These are phyloP conservation scores for Byssochlamys sp. DNA, from an alignment of 2,329 filamentous ascomycete species.

Conservation along the genomic window DNA sequence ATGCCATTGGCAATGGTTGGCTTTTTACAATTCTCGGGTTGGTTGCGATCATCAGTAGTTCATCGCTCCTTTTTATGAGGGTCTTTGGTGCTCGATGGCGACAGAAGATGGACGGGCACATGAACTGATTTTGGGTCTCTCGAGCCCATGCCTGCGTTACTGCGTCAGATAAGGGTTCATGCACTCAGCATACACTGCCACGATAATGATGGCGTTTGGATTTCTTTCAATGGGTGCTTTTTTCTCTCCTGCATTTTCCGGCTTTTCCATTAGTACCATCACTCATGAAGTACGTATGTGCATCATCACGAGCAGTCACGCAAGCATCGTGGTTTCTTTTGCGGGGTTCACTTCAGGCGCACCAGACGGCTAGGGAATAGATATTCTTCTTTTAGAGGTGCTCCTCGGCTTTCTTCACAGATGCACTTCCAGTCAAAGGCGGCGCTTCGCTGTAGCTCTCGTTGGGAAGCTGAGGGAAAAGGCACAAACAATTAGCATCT, in stretches of 20 bases:
- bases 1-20: constrained; percentile 65
- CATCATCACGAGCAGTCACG: not conserved
- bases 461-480: not conserved
- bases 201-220: not conserved
- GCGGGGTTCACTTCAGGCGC: not conserved
- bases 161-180: constrained; percentile 12
- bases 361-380: not conserved
- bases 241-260: not conserved
- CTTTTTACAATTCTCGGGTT: constrained; percentile 56
- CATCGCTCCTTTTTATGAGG: constrained; percentile 52
- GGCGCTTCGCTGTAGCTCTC: not conserved
- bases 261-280: not conserved
- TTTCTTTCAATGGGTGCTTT: not conserved
- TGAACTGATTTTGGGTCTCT: constrained; percentile 6
- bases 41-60: constrained; percentile 49
- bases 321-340: not conserved
- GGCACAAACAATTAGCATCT: not conserved
- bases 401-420: not conserved
- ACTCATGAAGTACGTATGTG: not conserved
- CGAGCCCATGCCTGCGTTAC: constrained; percentile 6
- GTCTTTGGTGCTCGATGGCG: constrained; percentile 56
- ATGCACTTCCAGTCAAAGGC: not conserved
- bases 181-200: constrained; percentile 9
- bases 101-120: constrained; percentile 47
- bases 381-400: not conserved